Base-by-base conservation (phyloP, 148 eudicot species). In the Rhododendron williamsianum region DNA sequence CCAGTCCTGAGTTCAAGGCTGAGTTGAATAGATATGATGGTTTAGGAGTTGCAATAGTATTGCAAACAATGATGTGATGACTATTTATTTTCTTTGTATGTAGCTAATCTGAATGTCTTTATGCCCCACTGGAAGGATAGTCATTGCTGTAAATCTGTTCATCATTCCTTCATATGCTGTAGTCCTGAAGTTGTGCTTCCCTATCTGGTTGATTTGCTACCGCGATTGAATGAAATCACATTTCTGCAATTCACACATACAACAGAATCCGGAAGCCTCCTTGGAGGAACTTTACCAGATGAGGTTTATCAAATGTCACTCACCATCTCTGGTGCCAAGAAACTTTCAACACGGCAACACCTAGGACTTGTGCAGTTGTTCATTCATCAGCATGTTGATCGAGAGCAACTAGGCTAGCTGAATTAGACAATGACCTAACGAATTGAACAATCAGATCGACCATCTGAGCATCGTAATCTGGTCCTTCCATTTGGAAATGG, bases 401-500 rank as follows among this genome's bases (percentile, higher is more conserved):
- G 13, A 58, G 25, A 27, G 9, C 49, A 4, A n/a, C 19, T 82
- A 36, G 49, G 76, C 51, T 48, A 9, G 49, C 41, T 0, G 8
- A 58, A 60, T 78, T 19, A 11, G 63, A 88, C 88, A 96, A 87
- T 4, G 98, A 92, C 35, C 86, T 78, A 81, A 89, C 81, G 87
- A 95, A 96, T 69, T 60, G 86, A 38, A 78, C 78, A 35, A 96
- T 95, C 18, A 95, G 82, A 81, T 94, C 85, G 23, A 89, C 94
- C 98, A 96, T 96, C 84, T 92, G 91, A 80, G 91, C 90, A 89
- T 96, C 98, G 83, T 87, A 96, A 48, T 87, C 90, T 65, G 98
- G 95, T 2, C 97, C 96, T 86, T 95, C 99, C 97, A 96, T 92
- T 81, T 95, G 94, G 85, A 96, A 94, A 82, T 96, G 98, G 89